These are phyloP conservation scores for Papiliotrema flavescens DNA, from an alignment of 1,284 basidiomycete genomes.

Conservation along the genomic window DNA sequence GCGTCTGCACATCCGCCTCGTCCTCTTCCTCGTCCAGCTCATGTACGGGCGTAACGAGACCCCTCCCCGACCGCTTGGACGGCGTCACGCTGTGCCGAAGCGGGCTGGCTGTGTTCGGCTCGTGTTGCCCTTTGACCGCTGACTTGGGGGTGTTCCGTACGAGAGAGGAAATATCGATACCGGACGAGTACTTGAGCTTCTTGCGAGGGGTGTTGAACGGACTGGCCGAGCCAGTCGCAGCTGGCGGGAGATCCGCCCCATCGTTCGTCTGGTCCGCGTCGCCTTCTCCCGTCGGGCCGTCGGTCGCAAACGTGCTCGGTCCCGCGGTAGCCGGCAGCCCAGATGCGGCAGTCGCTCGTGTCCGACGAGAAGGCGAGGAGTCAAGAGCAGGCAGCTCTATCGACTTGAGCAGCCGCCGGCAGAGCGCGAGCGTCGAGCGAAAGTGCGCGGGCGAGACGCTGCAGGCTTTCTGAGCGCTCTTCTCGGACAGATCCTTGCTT, in stretches of 20 bases:
- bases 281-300: no score
- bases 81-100: slow-evolving; percentile 28
- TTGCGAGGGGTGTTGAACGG: slow-evolving; percentile 37
- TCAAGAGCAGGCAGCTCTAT: background rate
- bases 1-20: slow-evolving; percentile 14
- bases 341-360: no score
- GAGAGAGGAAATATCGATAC: slow-evolving; percentile 27
- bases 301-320: no score
- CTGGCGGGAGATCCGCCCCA: no score
- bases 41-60: background rate
- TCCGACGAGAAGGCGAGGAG: background rate
- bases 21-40: slow-evolving; percentile 2
- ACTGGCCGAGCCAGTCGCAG: background rate
- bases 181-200: slow-evolving; percentile 29
- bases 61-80: background rate
- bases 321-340: no score
- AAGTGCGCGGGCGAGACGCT: slow-evolving; percentile 41
- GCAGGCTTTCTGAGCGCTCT: slow-evolving; percentile 37
- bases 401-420: slow-evolving; percentile 26
- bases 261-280: no score
- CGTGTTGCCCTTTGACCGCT: slow-evolving; percentile 7
- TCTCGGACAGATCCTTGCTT: slow-evolving; percentile 31
- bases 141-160: slow-evolving; percentile 12
- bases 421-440: slow-evolving; percentile 24
- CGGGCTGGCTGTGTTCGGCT: slow-evolving; percentile 16